phyloP scores from a whole-genome alignment of 2,329 filamentous ascomycete genomes.

The Verticillium longisporum region DNA sequence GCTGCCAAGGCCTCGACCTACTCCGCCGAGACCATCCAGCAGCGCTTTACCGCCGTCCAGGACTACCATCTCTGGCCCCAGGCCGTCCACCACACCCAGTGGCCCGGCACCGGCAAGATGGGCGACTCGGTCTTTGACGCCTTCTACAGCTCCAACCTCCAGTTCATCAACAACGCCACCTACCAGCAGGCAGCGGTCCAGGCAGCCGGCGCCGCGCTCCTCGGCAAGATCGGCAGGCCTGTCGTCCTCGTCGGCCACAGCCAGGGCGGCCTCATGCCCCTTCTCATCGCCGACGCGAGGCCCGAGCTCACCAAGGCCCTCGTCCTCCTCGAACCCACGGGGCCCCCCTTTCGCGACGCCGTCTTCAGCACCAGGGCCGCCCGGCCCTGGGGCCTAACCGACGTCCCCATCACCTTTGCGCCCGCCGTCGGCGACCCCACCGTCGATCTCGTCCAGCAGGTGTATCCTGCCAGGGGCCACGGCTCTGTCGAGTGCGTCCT shows the following conservation, averaged over 20 bases:
- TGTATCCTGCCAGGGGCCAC: constrained; percentile 14
- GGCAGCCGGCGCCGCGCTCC: constrained; percentile 30
- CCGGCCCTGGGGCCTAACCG: constrained; percentile 41
- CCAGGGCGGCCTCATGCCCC: constrained; percentile 34
- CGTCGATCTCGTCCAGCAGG: constrained; percentile 23
- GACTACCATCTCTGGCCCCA: constrained; percentile 29
- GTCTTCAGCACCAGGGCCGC: constrained; percentile 25
- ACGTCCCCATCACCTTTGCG: constrained; percentile 39
- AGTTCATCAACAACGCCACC: constrained; percentile 23
- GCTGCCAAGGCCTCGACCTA: constrained; percentile 15
- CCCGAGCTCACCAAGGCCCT: constrained; percentile 33
- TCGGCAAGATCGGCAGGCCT: constrained; percentile 34
- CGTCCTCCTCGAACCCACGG: constrained; percentile 36
- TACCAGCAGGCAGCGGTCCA: constrained; percentile 29
- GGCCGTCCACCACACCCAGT: constrained; percentile 32
- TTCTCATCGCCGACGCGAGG: constrained; percentile 32
- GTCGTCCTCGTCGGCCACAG: constrained; percentile 36
- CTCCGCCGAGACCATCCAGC: constrained; percentile 25
- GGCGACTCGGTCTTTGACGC: constrained; percentile 33
- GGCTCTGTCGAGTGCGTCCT: constrained; percentile 20
- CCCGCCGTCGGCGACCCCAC: constrained; percentile 30
- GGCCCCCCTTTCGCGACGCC: constrained; percentile 38
- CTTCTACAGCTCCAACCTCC: constrained; percentile 32
- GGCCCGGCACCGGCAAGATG: constrained; percentile 30
- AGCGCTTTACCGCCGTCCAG: constrained; percentile 28